Percentiles rank a stretch among this genome's conserved stretches.
Evolutionary conservation across 768 basidiomycete genomes (phyloP).

Genomic region (Hygrophorus pudorinus): DNA sequence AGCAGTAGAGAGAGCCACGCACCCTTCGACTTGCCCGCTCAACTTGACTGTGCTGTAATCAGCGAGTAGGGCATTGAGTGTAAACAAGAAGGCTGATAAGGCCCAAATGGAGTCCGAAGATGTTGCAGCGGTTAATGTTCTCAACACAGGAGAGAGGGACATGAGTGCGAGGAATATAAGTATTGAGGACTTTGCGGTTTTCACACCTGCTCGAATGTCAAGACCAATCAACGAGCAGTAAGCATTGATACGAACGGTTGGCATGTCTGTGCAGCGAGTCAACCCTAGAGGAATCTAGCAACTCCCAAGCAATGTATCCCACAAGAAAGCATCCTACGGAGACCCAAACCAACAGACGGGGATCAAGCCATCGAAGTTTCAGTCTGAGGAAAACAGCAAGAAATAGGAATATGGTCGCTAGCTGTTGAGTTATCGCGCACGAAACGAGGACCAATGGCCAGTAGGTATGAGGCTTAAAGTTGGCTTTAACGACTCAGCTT

Average conservation of each 20-base stretch:
- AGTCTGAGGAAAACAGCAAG: conserved; percentile 70
- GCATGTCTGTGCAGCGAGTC: conserved; percentile 10
- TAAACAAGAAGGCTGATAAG: conserved; percentile 74
- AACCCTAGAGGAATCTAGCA: conserved; percentile 29
- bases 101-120: conserved; percentile 98
- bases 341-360: conserved; percentile 56
- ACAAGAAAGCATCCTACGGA: conserved; percentile 49
- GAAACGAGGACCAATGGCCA: conserved; percentile 60
- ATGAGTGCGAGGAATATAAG: conserved; percentile 84
- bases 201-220: conserved; percentile 39
- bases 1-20: conserved; percentile 13
- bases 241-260: conserved; percentile 10
- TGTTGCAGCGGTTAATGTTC: conserved; percentile 88
- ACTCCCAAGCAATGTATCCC: conserved; percentile 58
- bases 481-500: conserved; percentile 43
- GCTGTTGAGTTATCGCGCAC: conserved; percentile 75
- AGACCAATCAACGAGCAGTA: conserved; percentile 1
- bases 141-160: conserved; percentile 83
- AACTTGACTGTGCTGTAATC: conserved; percentile 58
- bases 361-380: conserved; percentile 52
- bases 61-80: conserved; percentile 71
- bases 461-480: conserved; percentile 73
- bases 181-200: conserved; percentile 69
- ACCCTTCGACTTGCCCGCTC: conserved; percentile 49
- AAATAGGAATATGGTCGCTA: conserved; percentile 74